phyloP scores from a whole-genome alignment of 345 rosid genomes.

The Eucalyptus cloeziana region DNA sequence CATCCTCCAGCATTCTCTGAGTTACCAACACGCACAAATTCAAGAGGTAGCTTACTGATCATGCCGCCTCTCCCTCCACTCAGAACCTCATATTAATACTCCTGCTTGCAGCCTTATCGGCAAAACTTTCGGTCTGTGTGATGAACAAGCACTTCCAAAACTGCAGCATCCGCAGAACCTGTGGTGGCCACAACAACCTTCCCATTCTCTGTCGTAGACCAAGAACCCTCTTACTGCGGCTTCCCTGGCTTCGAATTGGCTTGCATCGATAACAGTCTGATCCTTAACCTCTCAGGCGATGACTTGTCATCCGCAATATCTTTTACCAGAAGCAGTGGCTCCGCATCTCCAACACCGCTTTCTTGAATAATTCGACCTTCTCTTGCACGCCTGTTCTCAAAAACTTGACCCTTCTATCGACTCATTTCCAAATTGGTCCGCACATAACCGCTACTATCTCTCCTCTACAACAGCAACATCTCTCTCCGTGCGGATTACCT shows the following conservation, averaged over 20 bases:
- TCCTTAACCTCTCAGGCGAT: constrained; percentile 1
- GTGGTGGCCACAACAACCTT: constrained; percentile 9
- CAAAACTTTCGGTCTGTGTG: neutral
- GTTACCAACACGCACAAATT: neutral
- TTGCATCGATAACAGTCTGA: constrained; percentile 8
- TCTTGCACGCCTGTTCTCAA: neutral
- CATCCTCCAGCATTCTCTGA: neutral
- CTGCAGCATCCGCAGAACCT: constrained; percentile 6
- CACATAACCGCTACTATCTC: neutral
- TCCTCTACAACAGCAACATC: neutral
- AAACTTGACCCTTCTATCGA: constrained; percentile 7
- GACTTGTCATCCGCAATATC: constrained; percentile 6
- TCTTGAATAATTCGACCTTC: neutral
- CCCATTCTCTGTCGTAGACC: constrained; percentile 14
- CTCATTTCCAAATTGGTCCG: neutral
- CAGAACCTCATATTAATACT: neutral
- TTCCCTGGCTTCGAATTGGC: constrained; percentile 28
- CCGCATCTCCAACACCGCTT: constrained; percentile 10
- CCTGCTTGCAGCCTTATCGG: neutral
- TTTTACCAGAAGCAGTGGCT: constrained; percentile 9
- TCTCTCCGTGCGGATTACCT: neutral
- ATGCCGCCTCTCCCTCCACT: neutral
- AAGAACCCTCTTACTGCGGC: constrained; percentile 18
- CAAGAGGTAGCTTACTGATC: neutral
- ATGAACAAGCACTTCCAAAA: neutral